Base-by-base conservation (phyloP, 1,284 basidiomycete species). In the Boletus sp. region DNA sequence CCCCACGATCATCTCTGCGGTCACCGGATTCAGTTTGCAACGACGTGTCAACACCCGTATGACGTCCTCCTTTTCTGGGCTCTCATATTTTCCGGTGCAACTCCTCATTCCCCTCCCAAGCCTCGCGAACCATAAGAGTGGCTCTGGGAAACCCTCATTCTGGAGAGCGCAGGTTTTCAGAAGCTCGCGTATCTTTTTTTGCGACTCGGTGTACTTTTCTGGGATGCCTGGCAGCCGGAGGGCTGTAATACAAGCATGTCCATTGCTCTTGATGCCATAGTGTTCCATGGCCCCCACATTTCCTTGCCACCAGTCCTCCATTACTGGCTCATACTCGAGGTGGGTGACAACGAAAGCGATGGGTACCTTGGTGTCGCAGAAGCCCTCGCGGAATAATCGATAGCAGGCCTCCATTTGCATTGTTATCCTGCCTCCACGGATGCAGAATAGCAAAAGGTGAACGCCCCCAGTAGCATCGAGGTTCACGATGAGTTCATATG, bases 171-270 rank as follows among this genome's bases (percentile, higher is more conserved):
- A 66, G 1, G 10, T n/a, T 54, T 52, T 66, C 47, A 72, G 21
- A 27, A 72, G 62, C 1, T 60, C 46, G 5, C 73, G 68, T 50
- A 72, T 66, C 38, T 19, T 65, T 33, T 21, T 56, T 53, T 65
- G 61, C 4, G 74, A 73, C 43, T 69, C 52, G 25, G 27, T 35
- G 38, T 59, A 73, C 52, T 76, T 73, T 30, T 50, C 70, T 6
- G 59, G 61, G 23, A 43, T 56, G 23, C 71, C 73, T 14, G 28
- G 28, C 28, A 66, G 70, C 27, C 54, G 58, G 35, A 74, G 72
- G 23, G 77, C 75, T 1, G 80, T 81, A 40, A 81, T 71, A 58
- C 79, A 81, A 21, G 77, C 79, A 25, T 74, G 69, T 8, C 71
- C 77, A 1, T 59, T 40, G 31, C 74, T 73, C 40, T 62, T 60